Evolutionary conservation across 2,329 filamentous ascomycete genomes (phyloP).

Genomic region (Exserohilum turcica): DNA sequence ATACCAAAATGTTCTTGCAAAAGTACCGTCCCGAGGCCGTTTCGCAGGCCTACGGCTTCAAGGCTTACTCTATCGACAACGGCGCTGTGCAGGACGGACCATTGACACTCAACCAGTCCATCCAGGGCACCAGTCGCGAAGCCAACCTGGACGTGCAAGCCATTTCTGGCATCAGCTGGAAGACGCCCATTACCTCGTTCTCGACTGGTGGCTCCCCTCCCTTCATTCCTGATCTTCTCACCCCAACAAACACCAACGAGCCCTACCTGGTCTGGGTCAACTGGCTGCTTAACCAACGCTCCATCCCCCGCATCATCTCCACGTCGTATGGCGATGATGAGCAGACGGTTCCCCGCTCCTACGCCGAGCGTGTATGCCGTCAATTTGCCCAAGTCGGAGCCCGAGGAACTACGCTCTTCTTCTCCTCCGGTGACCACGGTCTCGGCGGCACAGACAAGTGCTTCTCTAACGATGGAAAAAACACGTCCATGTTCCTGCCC

Average conservation of each 20-base stretch:
- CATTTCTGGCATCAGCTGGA: conserved; percentile 60
- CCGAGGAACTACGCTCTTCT: conserved; percentile 68
- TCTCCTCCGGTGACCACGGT: conserved; percentile 66
- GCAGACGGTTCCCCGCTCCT: conserved; percentile 65
- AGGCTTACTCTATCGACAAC: conserved; percentile 61
- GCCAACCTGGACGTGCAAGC: conserved; percentile 70
- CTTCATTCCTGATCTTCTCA: conserved; percentile 56
- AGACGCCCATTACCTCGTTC: conserved; percentile 62
- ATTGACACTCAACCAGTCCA: conserved; percentile 41
- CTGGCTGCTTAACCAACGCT: conserved; percentile 60
- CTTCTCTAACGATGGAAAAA: conserved; percentile 63
- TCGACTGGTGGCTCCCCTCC: conserved; percentile 64
- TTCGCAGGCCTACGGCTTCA: conserved; percentile 60
- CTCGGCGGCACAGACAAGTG: conserved; percentile 60
- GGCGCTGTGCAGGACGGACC: conserved; percentile 56
- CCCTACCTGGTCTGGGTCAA: conserved; percentile 69
- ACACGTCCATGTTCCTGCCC: conserved; percentile 61
- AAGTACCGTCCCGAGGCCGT: conserved; percentile 59
- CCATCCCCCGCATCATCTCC: conserved; percentile 66
- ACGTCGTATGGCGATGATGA: conserved; percentile 72
- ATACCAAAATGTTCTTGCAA: conserved; percentile 62
- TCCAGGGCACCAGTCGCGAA: conserved; percentile 54
- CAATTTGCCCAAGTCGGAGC: conserved; percentile 69
- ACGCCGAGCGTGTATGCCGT: conserved; percentile 66
- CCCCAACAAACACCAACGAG: conserved; percentile 65